These are phyloP conservation scores for Yamadazyma kanchanaburiensis DNA, from an alignment of 1,139 yeast species.

Conservation along the genomic window DNA sequence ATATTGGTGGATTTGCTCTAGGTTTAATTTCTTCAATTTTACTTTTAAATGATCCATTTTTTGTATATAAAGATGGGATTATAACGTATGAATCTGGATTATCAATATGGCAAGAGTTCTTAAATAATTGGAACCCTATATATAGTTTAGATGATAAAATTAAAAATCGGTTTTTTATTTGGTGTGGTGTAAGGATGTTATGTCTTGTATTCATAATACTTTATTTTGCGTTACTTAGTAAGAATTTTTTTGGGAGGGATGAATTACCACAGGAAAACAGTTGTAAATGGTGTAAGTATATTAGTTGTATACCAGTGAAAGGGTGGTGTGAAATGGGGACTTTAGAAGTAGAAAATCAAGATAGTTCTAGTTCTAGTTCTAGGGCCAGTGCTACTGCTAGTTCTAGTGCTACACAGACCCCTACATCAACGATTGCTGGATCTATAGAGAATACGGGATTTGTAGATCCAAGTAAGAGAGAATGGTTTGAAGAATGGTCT, in stretches of 20 bases:
- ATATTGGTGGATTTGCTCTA: constrained; percentile 71
- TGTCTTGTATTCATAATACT: constrained; percentile 47
- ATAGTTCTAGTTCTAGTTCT: not conserved
- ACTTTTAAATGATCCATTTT: constrained; percentile 58
- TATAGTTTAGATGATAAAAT: constrained; percentile 35
- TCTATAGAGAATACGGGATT: constrained; percentile 2
- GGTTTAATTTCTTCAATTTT: constrained; percentile 54
- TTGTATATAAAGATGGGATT: constrained; percentile 41
- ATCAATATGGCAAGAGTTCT: constrained; percentile 39
- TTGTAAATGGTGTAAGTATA: constrained; percentile 72
- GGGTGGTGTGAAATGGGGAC: constrained; percentile 71
- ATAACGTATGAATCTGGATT: constrained; percentile 36
- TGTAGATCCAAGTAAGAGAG: constrained; percentile 2
- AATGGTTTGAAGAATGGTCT: no score
- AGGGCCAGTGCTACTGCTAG: constrained; percentile 1
- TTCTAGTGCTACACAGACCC: constrained; percentile 6
- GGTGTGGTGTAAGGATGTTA: constrained; percentile 49
- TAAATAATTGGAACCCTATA: constrained; percentile 42
- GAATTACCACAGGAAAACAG: constrained; percentile 23
- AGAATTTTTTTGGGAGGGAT: constrained; percentile 48
- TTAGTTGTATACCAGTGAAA: constrained; percentile 68
- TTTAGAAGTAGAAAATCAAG: constrained; percentile 25
- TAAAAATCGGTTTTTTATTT: constrained; percentile 33
- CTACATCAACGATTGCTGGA: constrained; percentile 5
- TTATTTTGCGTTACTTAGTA: constrained; percentile 48